A percentile compares a stretch with the other conserved stretches of the same genome.
phyloP scores from a whole-genome alignment of 169 alveolate genomes.

The Plasmodium knowlesi region DNA sequence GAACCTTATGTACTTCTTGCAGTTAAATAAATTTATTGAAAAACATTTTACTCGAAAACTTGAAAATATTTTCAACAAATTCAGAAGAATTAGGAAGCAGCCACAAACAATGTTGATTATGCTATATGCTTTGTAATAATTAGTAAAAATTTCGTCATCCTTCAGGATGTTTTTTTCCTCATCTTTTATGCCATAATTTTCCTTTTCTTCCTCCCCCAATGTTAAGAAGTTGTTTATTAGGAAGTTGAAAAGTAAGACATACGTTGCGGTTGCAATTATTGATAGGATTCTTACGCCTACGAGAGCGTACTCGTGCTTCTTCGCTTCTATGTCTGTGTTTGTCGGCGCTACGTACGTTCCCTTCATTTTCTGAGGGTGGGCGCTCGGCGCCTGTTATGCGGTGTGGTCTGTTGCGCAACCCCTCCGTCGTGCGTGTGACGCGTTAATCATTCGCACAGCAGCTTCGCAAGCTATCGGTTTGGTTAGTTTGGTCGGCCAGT shows the following conservation, averaged over 20 bases:
- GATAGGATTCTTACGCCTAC: slow-evolving; percentile 19
- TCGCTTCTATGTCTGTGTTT: background rate
- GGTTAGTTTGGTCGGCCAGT: no score
- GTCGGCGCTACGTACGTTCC: background rate
- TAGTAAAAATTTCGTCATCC: slow-evolving; percentile 24
- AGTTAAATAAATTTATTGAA: background rate
- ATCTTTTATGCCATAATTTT: background rate
- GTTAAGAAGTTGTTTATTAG: background rate
- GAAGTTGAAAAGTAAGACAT: slow-evolving; percentile 19
- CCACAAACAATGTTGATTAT: slow-evolving; percentile 54
- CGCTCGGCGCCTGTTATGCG: background rate
- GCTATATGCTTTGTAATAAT: slow-evolving; percentile 47
- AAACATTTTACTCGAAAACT: background rate
- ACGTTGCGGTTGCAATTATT: slow-evolving; percentile 10
- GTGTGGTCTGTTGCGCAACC: background rate
- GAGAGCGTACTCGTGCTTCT: background rate
- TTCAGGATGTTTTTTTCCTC: slow-evolving; percentile 3
- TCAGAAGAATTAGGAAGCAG: background rate
- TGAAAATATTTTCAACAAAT: slow-evolving; percentile 13
- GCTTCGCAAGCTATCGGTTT: background rate
- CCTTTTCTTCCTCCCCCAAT: slow-evolving; percentile 17
- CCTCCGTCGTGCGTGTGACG: background rate
- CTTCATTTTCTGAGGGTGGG: slow-evolving; percentile 13
- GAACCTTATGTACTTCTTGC: slow-evolving; percentile 17
- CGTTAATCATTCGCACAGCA: background rate